Evolutionary conservation across 352 stramenopile genomes (phyloP), one percentile per base, ranked within the genome.

Genomic region (Phytophthora chlamydospora): DNA sequence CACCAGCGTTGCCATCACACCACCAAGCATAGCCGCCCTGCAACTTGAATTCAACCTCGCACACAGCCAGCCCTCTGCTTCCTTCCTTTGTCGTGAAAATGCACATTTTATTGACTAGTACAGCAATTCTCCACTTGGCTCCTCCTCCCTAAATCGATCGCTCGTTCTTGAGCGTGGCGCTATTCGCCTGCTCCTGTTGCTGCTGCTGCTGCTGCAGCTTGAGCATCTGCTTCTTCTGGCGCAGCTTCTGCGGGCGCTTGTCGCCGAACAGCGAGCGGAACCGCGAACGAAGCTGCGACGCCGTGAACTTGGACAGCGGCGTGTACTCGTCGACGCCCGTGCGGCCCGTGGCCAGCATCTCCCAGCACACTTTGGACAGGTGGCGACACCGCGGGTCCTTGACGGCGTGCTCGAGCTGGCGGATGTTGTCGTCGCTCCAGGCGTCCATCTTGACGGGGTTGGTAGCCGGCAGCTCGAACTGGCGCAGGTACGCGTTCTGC

Each of bases 261-360:
- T 92, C 83, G 24, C 83, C 83, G 41, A 90, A 92, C 35, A 89
- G 66, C 29, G 83, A 89, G 16, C 83, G 83, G 65, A 86, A 90
- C n/a, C 83, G 80, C 47, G 83, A 92, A 11, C 83, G 83, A 43
- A 92, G 53, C 61, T 92, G 83, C 48, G 83, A 92, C 19, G 82
- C 82, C 50, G 75, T 82, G 62, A 92, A 92, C 58, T 92, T 89
- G 65, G 75, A 61, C 13, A 92, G 67, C 19, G 83, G 80, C 58
- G 63, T 45, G 65, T 92, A 92, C 68, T 90, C 80, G 8, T 87
- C 71, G 14, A 92, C 83, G 45, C 83, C 83, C 34, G 83, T 92
- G 49, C 78, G 77, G 24, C 83, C 83, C 13, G 76, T 80, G 27
- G 83, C 80, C 50, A 92, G 68, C 68, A 89, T 88, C 58, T 92